Base-by-base conservation (phyloP, 2,329 filamentous ascomycete genomes). In the Pseudocercospora fijiensis region DNA sequence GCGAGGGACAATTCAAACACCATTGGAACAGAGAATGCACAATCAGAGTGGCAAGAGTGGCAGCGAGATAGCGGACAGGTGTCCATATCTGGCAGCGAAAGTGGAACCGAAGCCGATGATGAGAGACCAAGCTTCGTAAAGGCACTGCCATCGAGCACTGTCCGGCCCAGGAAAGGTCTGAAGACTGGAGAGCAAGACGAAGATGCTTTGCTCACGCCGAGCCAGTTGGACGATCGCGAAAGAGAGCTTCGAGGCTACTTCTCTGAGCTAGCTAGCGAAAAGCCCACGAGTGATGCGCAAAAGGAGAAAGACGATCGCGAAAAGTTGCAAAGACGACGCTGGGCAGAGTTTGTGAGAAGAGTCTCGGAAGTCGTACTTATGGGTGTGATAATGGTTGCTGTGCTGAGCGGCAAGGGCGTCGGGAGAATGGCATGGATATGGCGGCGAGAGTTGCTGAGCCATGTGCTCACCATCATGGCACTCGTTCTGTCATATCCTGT, bases 61-160 rank as follows among this genome's bases (percentile, higher is more conserved):
- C 61, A 68, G 52, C 51, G 65, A 60, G 58, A 65, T 28, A 70
- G 68, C 68, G 67, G 65, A 64, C 67, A 63, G 57, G 53, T 58
- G 58, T 86, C 85, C 4, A 82, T 84, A 1, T 84, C 87, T 1
- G 86, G 85, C 10, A 96, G 91, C 76, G 93, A 96, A 70, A 96
- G 92, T 75, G 94, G 94, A 24, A 96, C 93, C 18, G 94, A 98
- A 75, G 94, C 94, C 43, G 94, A 97, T 72, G 94, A 98, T 79
- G 94, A 98, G 76, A 90, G 93, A 67, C 82, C 49, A 76, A 79
- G 10, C 4, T 88, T 94, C 70, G 82, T 96, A 62, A 95, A 90
- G 75, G 90, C 92, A 0, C 80, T 97, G 22, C 93, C 94, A 1
- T 91, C 93, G 2, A 90, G 93, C 1, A 88, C 84, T n/a, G 70